phyloP scores from a whole-genome alignment of 2,329 filamentous ascomycete species.

The Trichophyton mentagrophytes region DNA sequence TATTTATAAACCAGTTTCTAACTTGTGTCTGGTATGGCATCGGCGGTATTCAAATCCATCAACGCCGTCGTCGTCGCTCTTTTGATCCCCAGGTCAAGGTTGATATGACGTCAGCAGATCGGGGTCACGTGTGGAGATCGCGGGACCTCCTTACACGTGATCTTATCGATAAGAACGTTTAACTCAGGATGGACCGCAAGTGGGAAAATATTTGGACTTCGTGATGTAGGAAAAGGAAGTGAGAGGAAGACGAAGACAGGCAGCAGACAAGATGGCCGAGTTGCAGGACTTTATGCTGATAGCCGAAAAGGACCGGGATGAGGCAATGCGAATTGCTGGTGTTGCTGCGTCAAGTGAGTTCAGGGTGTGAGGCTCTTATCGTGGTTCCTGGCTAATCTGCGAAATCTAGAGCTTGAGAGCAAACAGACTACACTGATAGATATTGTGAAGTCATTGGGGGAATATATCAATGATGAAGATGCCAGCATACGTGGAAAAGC shows the following conservation, averaged over 20 bases:
- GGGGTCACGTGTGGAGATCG: background rate
- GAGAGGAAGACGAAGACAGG: background rate
- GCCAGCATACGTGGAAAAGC: conserved; percentile 47
- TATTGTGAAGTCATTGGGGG: conserved; percentile 50
- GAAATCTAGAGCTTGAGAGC: conserved; percentile 41
- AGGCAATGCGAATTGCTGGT: conserved; percentile 34
- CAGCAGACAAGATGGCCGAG: conserved; percentile 32
- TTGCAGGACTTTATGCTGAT: conserved; percentile 38
- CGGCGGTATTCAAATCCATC: background rate
- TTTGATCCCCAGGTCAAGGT: background rate
- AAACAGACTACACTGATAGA: conserved; percentile 49
- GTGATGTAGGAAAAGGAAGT: background rate
- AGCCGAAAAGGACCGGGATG: conserved; percentile 35
- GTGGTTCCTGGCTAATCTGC: conserved; percentile 13
- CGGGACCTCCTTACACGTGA: background rate
- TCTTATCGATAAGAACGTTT: background rate
- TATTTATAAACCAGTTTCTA: background rate
- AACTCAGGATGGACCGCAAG: background rate
- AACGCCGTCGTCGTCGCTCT: background rate
- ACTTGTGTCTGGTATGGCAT: background rate
- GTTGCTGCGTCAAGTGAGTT: conserved; percentile 32
- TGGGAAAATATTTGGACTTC: background rate
- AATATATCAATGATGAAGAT: conserved; percentile 57
- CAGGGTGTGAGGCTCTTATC: background rate
- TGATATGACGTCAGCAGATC: background rate